These are phyloP conservation scores for Endotrypanum monterogeii DNA, from an alignment of 208 protist genomes.

Conservation along the genomic window DNA sequence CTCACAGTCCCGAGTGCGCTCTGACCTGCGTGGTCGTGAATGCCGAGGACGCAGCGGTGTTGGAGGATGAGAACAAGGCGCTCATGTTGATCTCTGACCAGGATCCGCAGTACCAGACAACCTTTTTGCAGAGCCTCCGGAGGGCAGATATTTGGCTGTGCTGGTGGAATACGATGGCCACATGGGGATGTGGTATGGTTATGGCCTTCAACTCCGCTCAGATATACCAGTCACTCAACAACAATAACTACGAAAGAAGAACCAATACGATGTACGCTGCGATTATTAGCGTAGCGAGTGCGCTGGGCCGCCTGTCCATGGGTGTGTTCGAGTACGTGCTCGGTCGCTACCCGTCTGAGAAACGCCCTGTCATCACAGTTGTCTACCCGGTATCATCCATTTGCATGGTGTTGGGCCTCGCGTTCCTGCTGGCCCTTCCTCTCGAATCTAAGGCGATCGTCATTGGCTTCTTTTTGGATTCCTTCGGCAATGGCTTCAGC, in stretches of 20 bases:
- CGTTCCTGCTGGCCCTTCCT: slow-evolving; percentile 49
- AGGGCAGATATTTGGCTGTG: slow-evolving; percentile 57
- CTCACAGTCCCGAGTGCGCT: not conserved
- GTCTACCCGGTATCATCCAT: slow-evolving; percentile 40
- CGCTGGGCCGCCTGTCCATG: slow-evolving; percentile 57
- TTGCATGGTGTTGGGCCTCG: slow-evolving; percentile 39
- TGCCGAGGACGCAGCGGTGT: slow-evolving; percentile 10
- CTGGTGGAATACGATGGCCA: slow-evolving; percentile 59
- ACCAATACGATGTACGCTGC: slow-evolving; percentile 53
- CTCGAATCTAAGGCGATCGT: slow-evolving; percentile 46
- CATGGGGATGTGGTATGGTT: slow-evolving; percentile 67
- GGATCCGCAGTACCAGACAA: slow-evolving; percentile 62
- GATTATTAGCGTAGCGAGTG: slow-evolving; percentile 67
- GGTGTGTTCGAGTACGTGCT: slow-evolving; percentile 51
- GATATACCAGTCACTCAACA: slow-evolving; percentile 54
- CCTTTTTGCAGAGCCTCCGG: slow-evolving; percentile 50
- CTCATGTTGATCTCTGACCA: slow-evolving; percentile 30
- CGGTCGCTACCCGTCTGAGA: slow-evolving; percentile 27
- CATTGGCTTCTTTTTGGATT: slow-evolving; percentile 56
- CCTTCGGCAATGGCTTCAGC: slow-evolving; percentile 63
- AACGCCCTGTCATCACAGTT: slow-evolving; percentile 39
- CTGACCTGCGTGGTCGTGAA: not conserved
- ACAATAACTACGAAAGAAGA: slow-evolving; percentile 33
- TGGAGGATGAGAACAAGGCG: slow-evolving; percentile 33
- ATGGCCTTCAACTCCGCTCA: slow-evolving; percentile 69